Conservation (phyloP, 2,329 filamentous ascomycete species). For the Hansfordia pulvinata region DNA sequence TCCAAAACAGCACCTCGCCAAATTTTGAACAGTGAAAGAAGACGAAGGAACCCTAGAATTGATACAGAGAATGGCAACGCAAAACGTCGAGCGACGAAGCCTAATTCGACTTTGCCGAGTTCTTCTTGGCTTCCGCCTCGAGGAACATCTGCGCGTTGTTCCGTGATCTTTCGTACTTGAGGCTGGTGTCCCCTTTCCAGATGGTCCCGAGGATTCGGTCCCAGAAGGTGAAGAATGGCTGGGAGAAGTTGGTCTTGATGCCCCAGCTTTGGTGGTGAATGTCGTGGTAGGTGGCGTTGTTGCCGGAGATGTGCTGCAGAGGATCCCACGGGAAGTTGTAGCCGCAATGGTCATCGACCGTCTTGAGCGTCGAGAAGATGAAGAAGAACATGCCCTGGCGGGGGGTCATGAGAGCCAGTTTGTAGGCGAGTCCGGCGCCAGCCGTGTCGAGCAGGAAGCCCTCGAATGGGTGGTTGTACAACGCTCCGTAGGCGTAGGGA, state of each 20-base stretch:
- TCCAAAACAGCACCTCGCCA: too few species aligned
- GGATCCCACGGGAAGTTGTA: constrained; percentile 95
- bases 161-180: constrained; percentile 27
- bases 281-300: constrained; percentile 94
- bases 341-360: constrained; percentile 93
- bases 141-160: constrained; percentile 22
- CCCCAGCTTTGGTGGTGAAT: constrained; percentile 99
- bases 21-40: too few species aligned
- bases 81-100: constrained; percentile 2
- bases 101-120: constrained; percentile 13
- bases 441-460: constrained; percentile 87
- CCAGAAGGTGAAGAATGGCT: constrained; percentile 95
- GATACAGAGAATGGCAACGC: constrained; percentile 1
- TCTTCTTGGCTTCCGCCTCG: constrained; percentile 32
- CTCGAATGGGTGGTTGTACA: constrained; percentile 94
- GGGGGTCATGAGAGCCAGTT: constrained; percentile 67
- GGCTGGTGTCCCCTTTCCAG: constrained; percentile 53
- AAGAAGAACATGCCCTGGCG: constrained; percentile 87
- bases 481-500: constrained; percentile 88
- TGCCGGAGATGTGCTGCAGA: constrained; percentile 78
- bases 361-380: constrained; percentile 81
- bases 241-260: constrained; percentile 89
- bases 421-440: constrained; percentile 73
- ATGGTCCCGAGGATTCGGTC: constrained; percentile 70
- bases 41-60: constrained; percentile 2